Evolutionary conservation across 805 yeast species (phyloP), one percentile per base, ranked within the genome.

Genomic region (Wickerhamiella australiensis): DNA sequence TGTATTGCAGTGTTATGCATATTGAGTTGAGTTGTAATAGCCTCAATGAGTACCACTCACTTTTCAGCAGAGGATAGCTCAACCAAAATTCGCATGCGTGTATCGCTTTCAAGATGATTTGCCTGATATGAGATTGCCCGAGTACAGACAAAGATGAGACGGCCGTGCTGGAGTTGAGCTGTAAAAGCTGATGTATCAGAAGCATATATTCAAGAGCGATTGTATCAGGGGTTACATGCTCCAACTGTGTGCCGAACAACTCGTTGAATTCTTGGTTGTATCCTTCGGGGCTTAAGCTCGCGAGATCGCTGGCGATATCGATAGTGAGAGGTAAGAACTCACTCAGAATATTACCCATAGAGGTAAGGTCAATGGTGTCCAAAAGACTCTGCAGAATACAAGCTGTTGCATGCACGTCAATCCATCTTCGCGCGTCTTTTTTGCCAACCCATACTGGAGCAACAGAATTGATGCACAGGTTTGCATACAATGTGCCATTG

Each of bases 391-490:
- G 21, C 5, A 44, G 31, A 7, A 44, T n/a, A 3, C 38, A 44
- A 7, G 40, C 31, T 15, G 47, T 33, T 13, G 40, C 31, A 5
- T 35, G 38, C 20, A 44, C 47, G 22, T 44, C 47, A 6, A 29
- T 21, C 47, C 47, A 44, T 33, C 38, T 31, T 25, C 47, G 47
- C 21, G 44, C 4, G 21, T 44, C 21, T 5, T 11, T 31, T 13
- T 33, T 31, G 6, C 38, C 40, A n/a, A 44, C 21, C 47, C 47
- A 44, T 13, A 44, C 47, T 18, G 47, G 47, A 7, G 47, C 40
- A 12, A 33, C 26, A 8, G 47, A 21, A 20, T 31, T 33, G 20
- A 44, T 44, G 26, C 47, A 44, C 21, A 44, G 29, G 17, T 21
- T 44, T 3, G 40, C 33, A 22, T 13, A 44, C 12, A 20, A 11